Conservation (phyloP, 805 yeast genomes). For the Ogataea populi-albae region DNA sequence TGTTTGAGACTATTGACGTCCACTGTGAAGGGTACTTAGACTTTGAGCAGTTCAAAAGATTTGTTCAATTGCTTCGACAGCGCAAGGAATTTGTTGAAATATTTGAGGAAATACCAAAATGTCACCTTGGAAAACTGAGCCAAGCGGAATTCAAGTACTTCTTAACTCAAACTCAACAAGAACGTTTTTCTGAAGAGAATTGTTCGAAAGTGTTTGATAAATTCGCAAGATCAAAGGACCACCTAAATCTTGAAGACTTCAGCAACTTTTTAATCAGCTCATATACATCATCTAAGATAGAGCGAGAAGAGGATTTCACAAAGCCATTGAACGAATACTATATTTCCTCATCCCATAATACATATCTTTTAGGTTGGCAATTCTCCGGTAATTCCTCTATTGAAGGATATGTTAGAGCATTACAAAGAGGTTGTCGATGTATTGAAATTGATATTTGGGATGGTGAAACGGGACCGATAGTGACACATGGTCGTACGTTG, state of each 20-base stretch:
- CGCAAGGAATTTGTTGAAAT: conserved; percentile 59
- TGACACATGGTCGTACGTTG: conserved; percentile 84
- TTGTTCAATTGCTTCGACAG: conserved; percentile 64
- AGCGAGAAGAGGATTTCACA: conserved; percentile 40
- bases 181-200: conserved; percentile 29
- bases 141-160: conserved; percentile 41
- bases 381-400: conserved; percentile 83
- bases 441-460: conserved; percentile 98
- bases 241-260: conserved; percentile 27
- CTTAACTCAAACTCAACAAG: conserved; percentile 46
- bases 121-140: conserved; percentile 20
- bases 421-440: conserved; percentile 91
- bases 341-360: conserved; percentile 92
- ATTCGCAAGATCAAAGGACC: conserved; percentile 28
- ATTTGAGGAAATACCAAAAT: conserved; percentile 26
- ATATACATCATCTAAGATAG: conserved; percentile 25
- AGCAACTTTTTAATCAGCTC: conserved; percentile 34
- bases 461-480: conserved; percentile 69
- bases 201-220: conserved; percentile 37
- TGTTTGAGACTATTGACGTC: conserved; percentile 55
- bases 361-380: conserved; percentile 86
- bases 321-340: conserved; percentile 81
- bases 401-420: conserved; percentile 81
- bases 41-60: conserved; percentile 71
- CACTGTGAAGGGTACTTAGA: conserved; percentile 50